These are phyloP conservation scores for Kuraishia capsulata DNA, from an alignment of 805 yeast genomes.

Conservation along the genomic window DNA sequence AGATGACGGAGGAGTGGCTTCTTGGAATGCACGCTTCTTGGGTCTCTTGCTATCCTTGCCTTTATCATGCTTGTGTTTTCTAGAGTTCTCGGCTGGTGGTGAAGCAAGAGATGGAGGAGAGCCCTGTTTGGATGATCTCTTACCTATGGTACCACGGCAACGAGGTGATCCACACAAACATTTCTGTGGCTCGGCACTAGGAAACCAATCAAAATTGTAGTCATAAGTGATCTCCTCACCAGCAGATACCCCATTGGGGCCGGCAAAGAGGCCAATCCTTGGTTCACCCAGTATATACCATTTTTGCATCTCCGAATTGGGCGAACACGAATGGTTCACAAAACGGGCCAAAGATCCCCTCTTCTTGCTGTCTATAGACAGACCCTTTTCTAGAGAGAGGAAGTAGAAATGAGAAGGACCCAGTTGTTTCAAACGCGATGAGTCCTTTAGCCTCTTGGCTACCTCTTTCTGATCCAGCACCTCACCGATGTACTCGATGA, in stretches of 20 bases:
- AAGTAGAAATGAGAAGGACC: conserved; percentile 25
- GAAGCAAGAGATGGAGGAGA: background rate
- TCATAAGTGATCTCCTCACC: conserved; percentile 40
- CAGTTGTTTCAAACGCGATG: conserved; percentile 4
- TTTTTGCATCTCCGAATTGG: conserved; percentile 38
- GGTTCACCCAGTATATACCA: conserved; percentile 38
- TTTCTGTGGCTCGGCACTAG: conserved; percentile 30
- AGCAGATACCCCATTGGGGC: conserved; percentile 20
- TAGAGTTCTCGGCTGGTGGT: background rate
- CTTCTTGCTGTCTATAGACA: conserved; percentile 33
- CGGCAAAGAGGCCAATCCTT: conserved; percentile 36
- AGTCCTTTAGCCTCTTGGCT: conserved; percentile 21
- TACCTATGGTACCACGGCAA: conserved; percentile 33
- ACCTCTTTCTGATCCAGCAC: conserved; percentile 30
- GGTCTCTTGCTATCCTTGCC: background rate
- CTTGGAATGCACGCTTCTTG: background rate
- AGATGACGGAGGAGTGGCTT: background rate
- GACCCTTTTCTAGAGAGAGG: conserved; percentile 30
- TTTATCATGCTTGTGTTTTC: background rate
- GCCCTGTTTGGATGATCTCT: conserved; percentile 9
- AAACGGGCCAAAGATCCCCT: conserved; percentile 40
- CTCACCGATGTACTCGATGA: conserved; percentile 42
- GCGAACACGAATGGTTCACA: conserved; percentile 40
- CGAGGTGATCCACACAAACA: conserved; percentile 32
- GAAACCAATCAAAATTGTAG: conserved; percentile 37